A percentile compares a stretch with the other conserved stretches of the same genome.
phyloP scores from a whole-genome alignment of 257 asterid genomes.

The Nicotiana noctiflora region DNA sequence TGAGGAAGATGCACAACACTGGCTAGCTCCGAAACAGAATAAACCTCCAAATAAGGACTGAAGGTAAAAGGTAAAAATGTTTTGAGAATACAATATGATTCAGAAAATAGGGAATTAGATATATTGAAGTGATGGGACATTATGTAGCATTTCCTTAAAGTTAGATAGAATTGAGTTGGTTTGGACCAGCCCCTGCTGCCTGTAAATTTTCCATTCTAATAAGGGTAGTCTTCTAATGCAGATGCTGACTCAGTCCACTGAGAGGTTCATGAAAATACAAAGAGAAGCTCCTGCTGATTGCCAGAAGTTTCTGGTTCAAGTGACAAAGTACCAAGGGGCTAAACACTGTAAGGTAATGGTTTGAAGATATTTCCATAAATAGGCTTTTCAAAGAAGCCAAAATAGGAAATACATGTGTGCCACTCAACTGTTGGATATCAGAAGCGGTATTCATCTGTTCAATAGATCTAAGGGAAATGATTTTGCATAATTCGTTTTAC shows the following conservation, averaged over 20 bases:
- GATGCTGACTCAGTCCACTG: slow-evolving; percentile 83
- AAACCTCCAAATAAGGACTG: too few relatives aligned
- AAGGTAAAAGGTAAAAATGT: too few relatives aligned
- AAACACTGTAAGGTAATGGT: slow-evolving; percentile 64
- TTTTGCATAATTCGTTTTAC: background rate
- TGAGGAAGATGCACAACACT: too few relatives aligned
- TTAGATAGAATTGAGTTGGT: too few relatives aligned
- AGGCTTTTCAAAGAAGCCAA: background rate
- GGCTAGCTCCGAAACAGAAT: too few relatives aligned
- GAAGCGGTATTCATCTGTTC: background rate
- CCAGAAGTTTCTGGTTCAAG: slow-evolving; percentile 69
- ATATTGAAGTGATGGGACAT: too few relatives aligned
- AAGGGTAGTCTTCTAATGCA: slow-evolving; percentile 15
- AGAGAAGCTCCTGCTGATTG: slow-evolving; percentile 56
- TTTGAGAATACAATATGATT: too few relatives aligned
- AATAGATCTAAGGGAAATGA: background rate
- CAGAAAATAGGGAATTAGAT: too few relatives aligned
- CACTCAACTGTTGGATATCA: background rate
- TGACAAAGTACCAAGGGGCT: slow-evolving; percentile 68
- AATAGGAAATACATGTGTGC: background rate
- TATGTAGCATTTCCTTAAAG: too few relatives aligned
- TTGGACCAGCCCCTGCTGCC: too few relatives aligned
- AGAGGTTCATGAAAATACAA: slow-evolving; percentile 71
- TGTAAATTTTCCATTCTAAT: background rate
- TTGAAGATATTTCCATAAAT: background rate